A percentile compares a stretch with the other conserved stretches of the same genome.
Evolutionary conservation across 23 red algal species (phyloP).

Genomic region (Gracilaria domingensis): DNA sequence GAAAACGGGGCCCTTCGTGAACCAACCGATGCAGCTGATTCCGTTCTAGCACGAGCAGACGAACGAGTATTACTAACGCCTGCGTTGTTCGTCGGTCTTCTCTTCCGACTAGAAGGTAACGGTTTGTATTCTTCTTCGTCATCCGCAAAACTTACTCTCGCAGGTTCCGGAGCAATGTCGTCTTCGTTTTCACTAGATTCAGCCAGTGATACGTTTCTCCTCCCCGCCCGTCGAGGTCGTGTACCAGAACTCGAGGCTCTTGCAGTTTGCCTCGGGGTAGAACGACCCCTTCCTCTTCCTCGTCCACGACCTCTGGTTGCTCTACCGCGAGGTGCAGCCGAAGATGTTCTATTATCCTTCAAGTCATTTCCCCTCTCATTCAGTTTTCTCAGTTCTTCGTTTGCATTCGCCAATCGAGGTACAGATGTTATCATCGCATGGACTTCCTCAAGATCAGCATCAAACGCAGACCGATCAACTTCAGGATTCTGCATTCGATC

Average conservation of each 20-base stretch:
- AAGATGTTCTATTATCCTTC: background rate
- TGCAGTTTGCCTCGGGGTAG: background rate
- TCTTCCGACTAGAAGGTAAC: constrained; percentile 44
- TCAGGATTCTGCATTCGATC: background rate
- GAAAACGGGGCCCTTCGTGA: constrained; percentile 45
- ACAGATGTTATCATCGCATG: constrained; percentile 21
- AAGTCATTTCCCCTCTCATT: background rate
- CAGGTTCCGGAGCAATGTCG: background rate
- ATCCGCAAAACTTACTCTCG: background rate
- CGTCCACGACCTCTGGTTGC: background rate
- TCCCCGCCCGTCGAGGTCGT: background rate
- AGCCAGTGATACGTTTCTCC: constrained; percentile 2
- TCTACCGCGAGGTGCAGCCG: background rate
- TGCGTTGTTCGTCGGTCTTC: constrained; percentile 29
- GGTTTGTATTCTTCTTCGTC: constrained; percentile 43
- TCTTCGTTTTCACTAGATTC: constrained; percentile 35
- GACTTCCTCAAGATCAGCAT: constrained; percentile 21
- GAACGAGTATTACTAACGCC: constrained; percentile 9
- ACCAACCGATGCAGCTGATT: constrained; percentile 14
- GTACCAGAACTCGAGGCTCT: background rate
- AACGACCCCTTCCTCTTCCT: constrained; percentile 16
- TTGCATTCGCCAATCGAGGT: constrained; percentile 22
- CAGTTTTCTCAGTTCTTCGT: background rate
- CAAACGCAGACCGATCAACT: background rate
- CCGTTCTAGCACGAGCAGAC: constrained; percentile 32